A percentile compares a stretch with the other conserved stretches of the same genome.
These are phyloP conservation scores for Purpureocillium lavendulum DNA, from an alignment of 2,329 filamentous ascomycete species.

Conservation along the genomic window DNA sequence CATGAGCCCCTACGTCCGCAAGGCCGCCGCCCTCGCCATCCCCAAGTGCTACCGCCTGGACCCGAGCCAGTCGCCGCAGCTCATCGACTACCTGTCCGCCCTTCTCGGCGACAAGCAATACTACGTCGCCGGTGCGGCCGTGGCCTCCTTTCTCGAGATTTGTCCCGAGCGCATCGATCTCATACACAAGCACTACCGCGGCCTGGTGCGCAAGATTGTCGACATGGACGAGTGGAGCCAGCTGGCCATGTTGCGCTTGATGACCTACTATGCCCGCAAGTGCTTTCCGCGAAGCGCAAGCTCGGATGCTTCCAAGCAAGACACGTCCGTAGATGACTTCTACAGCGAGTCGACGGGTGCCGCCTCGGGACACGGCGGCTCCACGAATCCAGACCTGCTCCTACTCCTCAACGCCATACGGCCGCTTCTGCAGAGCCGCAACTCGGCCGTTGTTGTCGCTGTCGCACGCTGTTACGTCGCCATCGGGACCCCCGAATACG, in stretches of 20 bases:
- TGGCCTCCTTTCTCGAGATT: constrained; percentile 79
- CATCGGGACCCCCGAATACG: constrained; percentile 70
- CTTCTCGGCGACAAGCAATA: constrained; percentile 88
- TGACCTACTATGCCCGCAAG: constrained; percentile 76
- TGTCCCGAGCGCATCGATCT: constrained; percentile 83
- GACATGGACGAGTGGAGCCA: constrained; percentile 99
- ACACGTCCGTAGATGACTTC: constrained; percentile 57
- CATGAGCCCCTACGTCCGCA: constrained; percentile 90
- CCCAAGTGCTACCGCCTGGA: constrained; percentile 94
- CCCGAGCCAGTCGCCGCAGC: constrained; percentile 72
- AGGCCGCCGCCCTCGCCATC: constrained; percentile 85
- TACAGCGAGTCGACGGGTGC: constrained; percentile 59
- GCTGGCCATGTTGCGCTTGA: constrained; percentile 69
- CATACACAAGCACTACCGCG: constrained; percentile 82
- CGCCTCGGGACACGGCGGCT: constrained; percentile 36
- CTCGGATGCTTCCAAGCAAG: constrained; percentile 5
- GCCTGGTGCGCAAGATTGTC: constrained; percentile 79
- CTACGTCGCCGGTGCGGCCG: constrained; percentile 90
- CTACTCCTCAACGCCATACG: constrained; percentile 72
- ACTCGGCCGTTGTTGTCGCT: constrained; percentile 84
- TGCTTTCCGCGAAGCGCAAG: constrained; percentile 61
- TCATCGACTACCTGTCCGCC: constrained; percentile 71
- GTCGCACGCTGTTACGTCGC: constrained; percentile 80
- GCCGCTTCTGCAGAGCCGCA: constrained; percentile 84
- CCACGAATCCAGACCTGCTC: constrained; percentile 74